These are phyloP conservation scores for Leccinum subrobustum DNA, from an alignment of 1,284 basidiomycete genomes.

Conservation along the genomic window DNA sequence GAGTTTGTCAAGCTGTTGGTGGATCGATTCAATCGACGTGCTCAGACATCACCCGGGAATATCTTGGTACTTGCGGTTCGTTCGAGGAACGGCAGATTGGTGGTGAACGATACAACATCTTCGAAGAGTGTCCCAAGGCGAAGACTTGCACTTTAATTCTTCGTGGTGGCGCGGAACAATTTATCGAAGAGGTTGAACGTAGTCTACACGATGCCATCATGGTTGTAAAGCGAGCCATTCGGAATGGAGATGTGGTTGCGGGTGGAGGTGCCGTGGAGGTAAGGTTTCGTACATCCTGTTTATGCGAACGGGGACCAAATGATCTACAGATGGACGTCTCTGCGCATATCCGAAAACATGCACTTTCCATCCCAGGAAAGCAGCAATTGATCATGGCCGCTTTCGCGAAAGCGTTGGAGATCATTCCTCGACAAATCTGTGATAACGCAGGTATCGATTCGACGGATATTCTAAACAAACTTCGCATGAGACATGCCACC, in stretches of 20 bases:
- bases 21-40: constrained; percentile 95
- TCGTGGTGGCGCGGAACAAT: constrained; percentile 97
- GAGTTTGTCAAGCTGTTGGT: constrained; percentile 95
- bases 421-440: constrained; percentile 97
- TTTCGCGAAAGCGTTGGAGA: constrained; percentile 95
- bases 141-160: constrained; percentile 97
- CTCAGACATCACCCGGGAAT: constrained; percentile 86
- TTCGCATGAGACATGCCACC: constrained; percentile 94
- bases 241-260: constrained; percentile 94
- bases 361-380: constrained; percentile 94
- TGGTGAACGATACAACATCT: constrained; percentile 96
- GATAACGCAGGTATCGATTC: constrained; percentile 99
- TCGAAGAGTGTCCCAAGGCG: constrained; percentile 92
- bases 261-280: constrained; percentile 98
- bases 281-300: constrained; percentile 13
- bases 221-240: constrained; percentile 97
- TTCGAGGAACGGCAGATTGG: constrained; percentile 98
- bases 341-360: constrained; percentile 87
- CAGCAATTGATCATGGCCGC: constrained; percentile 94
- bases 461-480: constrained; percentile 95
- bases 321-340: constrained; percentile 90
- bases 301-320: constrained; percentile 17
- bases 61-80: constrained; percentile 88
- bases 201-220: constrained; percentile 99
- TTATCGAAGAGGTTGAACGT: constrained; percentile 97